Evolutionary conservation across 2,329 filamentous ascomycete species (phyloP), one percentile per base, ranked within the genome.

Genomic region (Penicillium sp.): DNA sequence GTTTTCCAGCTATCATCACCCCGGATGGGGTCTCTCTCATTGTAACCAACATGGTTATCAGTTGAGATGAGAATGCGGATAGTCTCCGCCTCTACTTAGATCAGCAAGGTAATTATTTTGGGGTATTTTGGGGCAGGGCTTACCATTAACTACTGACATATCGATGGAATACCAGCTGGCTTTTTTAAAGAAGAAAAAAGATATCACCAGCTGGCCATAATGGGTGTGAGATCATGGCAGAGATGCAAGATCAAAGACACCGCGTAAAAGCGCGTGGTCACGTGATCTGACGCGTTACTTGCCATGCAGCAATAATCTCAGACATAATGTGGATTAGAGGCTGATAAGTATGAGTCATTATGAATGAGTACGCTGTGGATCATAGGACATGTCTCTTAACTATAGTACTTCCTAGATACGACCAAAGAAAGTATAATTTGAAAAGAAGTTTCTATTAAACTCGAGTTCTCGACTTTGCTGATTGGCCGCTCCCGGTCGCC

Each of bases 31-130:
- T 99, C 93, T 67, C 93, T 88, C 77, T 99, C 95, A 71, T 92
- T 91, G 76, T 92, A 98, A 52, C 95, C 95, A 59, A 99, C 95
- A 89, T 99, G 95, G 67, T 96, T 98, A 74, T 99, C 95, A 16
- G 93, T 98, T 39, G 95, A 89, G 59, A 99, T 84, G 37, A 99
- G 87, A 64, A 99, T 95, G 63, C 92, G 91, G 70, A 99, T 97
- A 0, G 92, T 96, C 78, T 99, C 92, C 66, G 90, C 76, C 52
- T 79, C 83, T 83, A 8, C 6, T 25, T 27, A 29, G 16, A 44
- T 65, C 51, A 61, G 55, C 11, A 35, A 50, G 26, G 48, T 26
- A 25, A n/a, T 3, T 11, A 26, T 42, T 21, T 23, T 8, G 2
- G 10, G 11, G 52, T 31, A 27, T n/a, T 37, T 16, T 43, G 2